These are phyloP conservation scores for Gossypium turneri DNA, from an alignment of 345 rosid species.

Conservation along the genomic window DNA sequence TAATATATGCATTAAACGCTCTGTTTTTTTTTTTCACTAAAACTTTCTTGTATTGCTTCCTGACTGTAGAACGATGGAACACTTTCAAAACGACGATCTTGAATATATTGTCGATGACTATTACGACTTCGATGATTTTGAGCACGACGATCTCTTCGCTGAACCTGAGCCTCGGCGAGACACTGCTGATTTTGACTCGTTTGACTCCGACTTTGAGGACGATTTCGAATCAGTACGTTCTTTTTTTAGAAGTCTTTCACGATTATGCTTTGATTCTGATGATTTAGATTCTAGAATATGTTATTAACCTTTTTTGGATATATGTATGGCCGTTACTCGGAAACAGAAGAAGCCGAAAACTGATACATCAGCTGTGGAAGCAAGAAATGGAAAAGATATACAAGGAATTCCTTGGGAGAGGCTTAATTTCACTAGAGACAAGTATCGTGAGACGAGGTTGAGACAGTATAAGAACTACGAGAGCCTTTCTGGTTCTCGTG, in stretches of 20 bases:
- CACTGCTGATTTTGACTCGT: constrained; percentile 19
- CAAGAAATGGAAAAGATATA: constrained; percentile 85
- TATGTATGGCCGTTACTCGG: not conserved
- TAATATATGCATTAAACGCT: not conserved
- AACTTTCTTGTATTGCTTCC: not conserved
- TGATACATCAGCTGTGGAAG: constrained; percentile 80
- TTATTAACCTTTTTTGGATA: not conserved
- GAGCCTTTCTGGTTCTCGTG: constrained; percentile 49
- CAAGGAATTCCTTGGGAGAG: constrained; percentile 97
- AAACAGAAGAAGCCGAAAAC: constrained; percentile 47
- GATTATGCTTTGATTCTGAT: not conserved
- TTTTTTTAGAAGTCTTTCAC: not conserved
- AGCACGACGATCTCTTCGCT: constrained; percentile 30
- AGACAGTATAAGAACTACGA: constrained; percentile 73
- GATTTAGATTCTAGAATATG: not conserved
- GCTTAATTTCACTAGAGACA: constrained; percentile 63
- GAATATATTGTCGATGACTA: constrained; percentile 46
- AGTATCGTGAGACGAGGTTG: constrained; percentile 67
- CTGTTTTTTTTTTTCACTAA: not conserved
- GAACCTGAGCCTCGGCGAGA: constrained; percentile 23
- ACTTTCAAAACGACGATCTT: constrained; percentile 45
- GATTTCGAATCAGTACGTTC: constrained; percentile 47
- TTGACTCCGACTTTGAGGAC: constrained; percentile 59
- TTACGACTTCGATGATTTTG: constrained; percentile 36
- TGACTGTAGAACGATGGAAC: constrained; percentile 42